Evolutionary conservation across 2,329 filamentous ascomycete genomes (phyloP).

Genomic region (Ophiostoma novo-ulmi): DNA sequence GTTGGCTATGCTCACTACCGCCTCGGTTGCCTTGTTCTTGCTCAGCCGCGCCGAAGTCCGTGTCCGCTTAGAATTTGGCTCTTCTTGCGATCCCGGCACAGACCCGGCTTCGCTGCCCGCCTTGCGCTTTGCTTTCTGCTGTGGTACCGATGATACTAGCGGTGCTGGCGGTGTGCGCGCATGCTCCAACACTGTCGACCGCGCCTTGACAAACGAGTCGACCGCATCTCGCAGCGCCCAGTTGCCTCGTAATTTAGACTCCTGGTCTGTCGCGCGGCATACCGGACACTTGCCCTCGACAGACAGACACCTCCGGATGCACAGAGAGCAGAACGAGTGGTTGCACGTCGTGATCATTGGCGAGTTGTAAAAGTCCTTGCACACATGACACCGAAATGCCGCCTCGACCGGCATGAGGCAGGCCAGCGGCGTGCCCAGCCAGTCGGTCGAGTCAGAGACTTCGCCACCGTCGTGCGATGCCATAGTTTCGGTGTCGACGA

Average conservation of each 20-base stretch:
- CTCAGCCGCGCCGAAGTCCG: constrained; percentile 49
- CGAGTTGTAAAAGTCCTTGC: constrained; percentile 94
- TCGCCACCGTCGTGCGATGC: constrained; percentile 30
- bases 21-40: constrained; percentile 39
- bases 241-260: constrained; percentile 78
- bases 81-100: constrained; percentile 26
- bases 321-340: constrained; percentile 95
- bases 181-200: constrained; percentile 58
- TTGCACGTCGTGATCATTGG: constrained; percentile 93
- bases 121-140: constrained; percentile 48
- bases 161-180: constrained; percentile 42
- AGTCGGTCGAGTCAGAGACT: constrained; percentile 77
- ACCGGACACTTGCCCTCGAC: constrained; percentile 82
- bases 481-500: background rate
- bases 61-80: constrained; percentile 43
- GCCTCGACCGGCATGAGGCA: constrained; percentile 69
- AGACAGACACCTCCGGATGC: constrained; percentile 80
- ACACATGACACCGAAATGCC: constrained; percentile 88
- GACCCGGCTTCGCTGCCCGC: constrained; percentile 33
- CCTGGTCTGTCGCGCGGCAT: constrained; percentile 74
- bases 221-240: constrained; percentile 81
- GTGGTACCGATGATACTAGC: background rate
- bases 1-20: constrained; percentile 36
- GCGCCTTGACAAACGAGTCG: constrained; percentile 64
- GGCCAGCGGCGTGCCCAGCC: constrained; percentile 65